Evolutionary conservation across 306 rosid species (phyloP).

Genomic region (Pterocarpus macrocarpus): DNA sequence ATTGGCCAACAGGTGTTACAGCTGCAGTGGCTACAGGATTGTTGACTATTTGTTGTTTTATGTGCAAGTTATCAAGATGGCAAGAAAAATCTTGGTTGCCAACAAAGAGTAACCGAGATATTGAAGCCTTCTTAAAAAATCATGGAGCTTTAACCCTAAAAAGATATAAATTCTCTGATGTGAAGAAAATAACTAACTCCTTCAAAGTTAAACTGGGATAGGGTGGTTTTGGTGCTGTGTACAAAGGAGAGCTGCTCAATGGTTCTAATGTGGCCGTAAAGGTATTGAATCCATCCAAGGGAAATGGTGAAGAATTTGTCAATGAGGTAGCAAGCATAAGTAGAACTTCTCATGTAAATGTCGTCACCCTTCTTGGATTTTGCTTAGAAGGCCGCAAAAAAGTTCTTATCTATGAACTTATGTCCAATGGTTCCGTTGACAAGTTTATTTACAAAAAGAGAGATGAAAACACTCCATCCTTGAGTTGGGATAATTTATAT

Average conservation of each 20-base stretch:
- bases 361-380: neutral
- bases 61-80: neutral
- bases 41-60: neutral
- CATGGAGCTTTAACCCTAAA: neutral
- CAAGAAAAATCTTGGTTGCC: neutral
- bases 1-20: too few relatives aligned
- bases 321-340: neutral
- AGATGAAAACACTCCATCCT: neutral
- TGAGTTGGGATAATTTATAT: slow-evolving; percentile 47
- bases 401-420: neutral
- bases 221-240: neutral
- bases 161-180: neutral
- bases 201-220: neutral
- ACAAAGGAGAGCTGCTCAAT: neutral
- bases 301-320: neutral
- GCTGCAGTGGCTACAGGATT: neutral
- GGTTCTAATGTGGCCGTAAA: slow-evolving; percentile 1
- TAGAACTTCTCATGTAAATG: neutral
- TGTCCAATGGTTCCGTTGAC: slow-evolving; percentile 1
- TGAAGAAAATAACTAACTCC: neutral
- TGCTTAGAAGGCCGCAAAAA: neutral
- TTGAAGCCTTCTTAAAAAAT: neutral
- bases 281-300: neutral
- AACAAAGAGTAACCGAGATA: neutral
- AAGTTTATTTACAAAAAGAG: slow-evolving; percentile 23